Evolutionary conservation across 2,329 filamentous ascomycete species (phyloP).

Genomic region (Neurospora crassa): DNA sequence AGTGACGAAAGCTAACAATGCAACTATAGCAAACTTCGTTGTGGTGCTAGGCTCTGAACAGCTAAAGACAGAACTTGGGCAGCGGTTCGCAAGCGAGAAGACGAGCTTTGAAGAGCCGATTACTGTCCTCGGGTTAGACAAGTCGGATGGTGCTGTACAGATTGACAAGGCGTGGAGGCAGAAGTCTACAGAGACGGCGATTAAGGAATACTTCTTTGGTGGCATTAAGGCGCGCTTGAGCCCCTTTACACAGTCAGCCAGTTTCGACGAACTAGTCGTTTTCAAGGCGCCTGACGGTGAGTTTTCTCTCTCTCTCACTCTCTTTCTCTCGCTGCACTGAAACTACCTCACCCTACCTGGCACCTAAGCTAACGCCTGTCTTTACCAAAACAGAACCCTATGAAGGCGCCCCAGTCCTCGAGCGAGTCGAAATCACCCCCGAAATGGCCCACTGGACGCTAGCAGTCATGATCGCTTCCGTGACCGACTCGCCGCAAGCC

Average conservation of each 20-base stretch:
- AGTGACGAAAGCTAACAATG: conserved; percentile 11
- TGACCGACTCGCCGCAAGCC: conserved; percentile 58
- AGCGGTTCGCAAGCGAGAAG: conserved; percentile 51
- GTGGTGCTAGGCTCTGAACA: conserved; percentile 73
- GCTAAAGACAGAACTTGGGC: conserved; percentile 64
- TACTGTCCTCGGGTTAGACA: conserved; percentile 67
- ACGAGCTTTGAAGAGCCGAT: conserved; percentile 57
- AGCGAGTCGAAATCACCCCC: conserved; percentile 54
- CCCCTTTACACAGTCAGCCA: conserved; percentile 77
- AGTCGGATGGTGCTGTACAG: conserved; percentile 76
- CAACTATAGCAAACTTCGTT: conserved; percentile 59
- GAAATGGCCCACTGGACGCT: conserved; percentile 73
- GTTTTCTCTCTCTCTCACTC: neutral
- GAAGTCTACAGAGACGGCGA: conserved; percentile 61
- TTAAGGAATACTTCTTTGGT: conserved; percentile 93
- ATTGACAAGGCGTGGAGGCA: conserved; percentile 68
- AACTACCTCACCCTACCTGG: neutral
- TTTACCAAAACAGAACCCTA: conserved; percentile 8
- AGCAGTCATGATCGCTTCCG: conserved; percentile 70
- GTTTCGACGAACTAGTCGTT: conserved; percentile 64
- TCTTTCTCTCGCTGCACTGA: neutral
- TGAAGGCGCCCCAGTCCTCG: conserved; percentile 35
- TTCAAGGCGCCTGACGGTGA: conserved; percentile 59
- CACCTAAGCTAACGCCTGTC: neutral
- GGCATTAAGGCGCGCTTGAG: conserved; percentile 66